A percentile compares a stretch with the other conserved stretches of the same genome.
These are phyloP conservation scores for Aspergillus ellipticus DNA, from an alignment of 495 filamentous ascomycete species.

Conservation along the genomic window DNA sequence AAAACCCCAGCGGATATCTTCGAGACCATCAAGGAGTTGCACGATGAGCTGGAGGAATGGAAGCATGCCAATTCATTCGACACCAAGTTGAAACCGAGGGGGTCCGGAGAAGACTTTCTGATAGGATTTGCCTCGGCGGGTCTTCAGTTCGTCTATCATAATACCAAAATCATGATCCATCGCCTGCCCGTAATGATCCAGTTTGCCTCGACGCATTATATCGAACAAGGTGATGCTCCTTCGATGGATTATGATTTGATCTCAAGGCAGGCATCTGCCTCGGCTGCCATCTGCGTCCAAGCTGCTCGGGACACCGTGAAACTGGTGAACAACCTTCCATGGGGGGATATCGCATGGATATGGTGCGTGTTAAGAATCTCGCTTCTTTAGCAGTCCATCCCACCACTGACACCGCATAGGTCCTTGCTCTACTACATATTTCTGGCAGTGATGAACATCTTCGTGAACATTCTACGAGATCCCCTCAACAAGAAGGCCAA, in stretches of 20 bases:
- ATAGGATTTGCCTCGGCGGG: constrained; percentile 83
- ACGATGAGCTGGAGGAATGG: constrained; percentile 86
- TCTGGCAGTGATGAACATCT: constrained; percentile 86
- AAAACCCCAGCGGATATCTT: constrained; percentile 81
- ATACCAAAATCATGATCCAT: constrained; percentile 92
- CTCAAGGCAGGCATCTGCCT: constrained; percentile 78
- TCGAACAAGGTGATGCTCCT: constrained; percentile 1
- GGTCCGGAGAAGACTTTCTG: constrained; percentile 76
- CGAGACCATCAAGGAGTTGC: constrained; percentile 82
- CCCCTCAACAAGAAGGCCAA: constrained; percentile 74
- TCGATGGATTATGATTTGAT: constrained; percentile 27
- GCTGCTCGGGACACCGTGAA: constrained; percentile 88
- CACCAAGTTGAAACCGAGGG: constrained; percentile 75
- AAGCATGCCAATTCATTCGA: constrained; percentile 73
- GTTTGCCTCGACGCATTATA: constrained; percentile 29
- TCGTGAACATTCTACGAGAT: constrained; percentile 88
- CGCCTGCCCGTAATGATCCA: constrained; percentile 92
- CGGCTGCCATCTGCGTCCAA: constrained; percentile 75
- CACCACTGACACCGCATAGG: constrained; percentile 46
- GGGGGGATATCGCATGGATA: constrained; percentile 87
- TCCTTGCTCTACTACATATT: constrained; percentile 94
- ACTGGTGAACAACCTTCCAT: constrained; percentile 86
- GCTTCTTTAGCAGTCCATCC: background rate
- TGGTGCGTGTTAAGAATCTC: constrained; percentile 58
- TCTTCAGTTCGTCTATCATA: constrained; percentile 91